Evolutionary conservation across 129 eudicot species (phyloP).

Genomic region (Tagetes erecta): DNA sequence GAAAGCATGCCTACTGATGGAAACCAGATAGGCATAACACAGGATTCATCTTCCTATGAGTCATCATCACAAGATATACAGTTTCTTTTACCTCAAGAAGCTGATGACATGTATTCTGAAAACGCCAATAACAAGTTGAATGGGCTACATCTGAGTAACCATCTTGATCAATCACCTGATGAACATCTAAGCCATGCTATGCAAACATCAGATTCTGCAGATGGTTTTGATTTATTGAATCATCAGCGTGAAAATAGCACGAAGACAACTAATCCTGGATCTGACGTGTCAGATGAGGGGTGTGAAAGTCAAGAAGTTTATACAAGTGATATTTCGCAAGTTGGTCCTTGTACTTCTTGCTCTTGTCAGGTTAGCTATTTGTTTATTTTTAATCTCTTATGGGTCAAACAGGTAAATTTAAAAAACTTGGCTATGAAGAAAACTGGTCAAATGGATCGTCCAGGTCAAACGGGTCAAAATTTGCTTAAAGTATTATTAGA

Average conservation of each 20-base stretch:
- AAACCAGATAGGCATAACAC: conserved; percentile 31
- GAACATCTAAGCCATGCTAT: conserved; percentile 26
- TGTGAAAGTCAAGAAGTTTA: conserved; percentile 54
- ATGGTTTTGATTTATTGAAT: conserved; percentile 34
- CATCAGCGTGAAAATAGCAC: conserved; percentile 26
- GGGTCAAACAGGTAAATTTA: neutral
- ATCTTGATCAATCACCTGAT: conserved; percentile 35
- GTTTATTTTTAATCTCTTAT: neutral
- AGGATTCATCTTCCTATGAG: conserved; percentile 49
- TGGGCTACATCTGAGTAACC: conserved; percentile 27
- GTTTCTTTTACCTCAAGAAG: conserved; percentile 88
- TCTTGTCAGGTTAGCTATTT: conserved; percentile 74
- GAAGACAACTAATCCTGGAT: conserved; percentile 25
- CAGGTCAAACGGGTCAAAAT: neutral
- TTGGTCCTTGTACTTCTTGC: conserved; percentile 70
- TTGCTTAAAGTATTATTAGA: neutral
- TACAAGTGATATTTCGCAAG: conserved; percentile 49
- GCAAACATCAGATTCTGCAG: conserved; percentile 22
- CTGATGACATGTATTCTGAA: conserved; percentile 41
- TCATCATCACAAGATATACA: conserved; percentile 85
- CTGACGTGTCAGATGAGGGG: conserved; percentile 50
- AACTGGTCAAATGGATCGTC: neutral
- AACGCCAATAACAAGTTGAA: conserved; percentile 25
- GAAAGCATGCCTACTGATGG: conserved; percentile 33
- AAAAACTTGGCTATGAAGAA: neutral